Conservation (phyloP, 805 yeast genomes). For the Torulaspora franciscae region DNA sequence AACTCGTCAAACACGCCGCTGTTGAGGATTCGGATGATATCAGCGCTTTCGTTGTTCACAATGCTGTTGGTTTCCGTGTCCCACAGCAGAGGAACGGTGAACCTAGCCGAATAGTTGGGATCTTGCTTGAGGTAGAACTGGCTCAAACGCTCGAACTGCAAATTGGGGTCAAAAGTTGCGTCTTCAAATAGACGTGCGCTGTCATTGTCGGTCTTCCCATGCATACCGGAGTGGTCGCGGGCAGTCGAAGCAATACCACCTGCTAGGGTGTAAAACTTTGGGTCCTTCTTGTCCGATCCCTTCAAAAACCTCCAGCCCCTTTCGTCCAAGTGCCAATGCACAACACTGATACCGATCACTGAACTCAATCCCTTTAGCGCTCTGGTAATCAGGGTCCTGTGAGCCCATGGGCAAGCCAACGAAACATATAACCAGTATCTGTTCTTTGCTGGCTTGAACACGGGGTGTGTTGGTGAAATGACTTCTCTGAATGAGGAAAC, state of each 20-base stretch:
- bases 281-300: slow-evolving; percentile 12
- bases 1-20: slow-evolving; percentile 62
- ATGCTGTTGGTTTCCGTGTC: slow-evolving; percentile 77
- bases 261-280: slow-evolving; percentile 11
- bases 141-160: slow-evolving; percentile 55
- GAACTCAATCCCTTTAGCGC: slow-evolving; percentile 64
- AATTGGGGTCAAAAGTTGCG: slow-evolving; percentile 54
- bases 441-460: slow-evolving; percentile 66
- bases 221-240: slow-evolving; percentile 10
- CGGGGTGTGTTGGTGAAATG: slow-evolving; percentile 56
- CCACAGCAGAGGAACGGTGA: slow-evolving; percentile 92
- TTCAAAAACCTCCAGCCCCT: slow-evolving; percentile 78
- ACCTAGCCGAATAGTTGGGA: slow-evolving; percentile 73
- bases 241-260: slow-evolving; percentile 21
- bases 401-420: slow-evolving; percentile 94
- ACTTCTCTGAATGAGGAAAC: slow-evolving; percentile 57
- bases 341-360: slow-evolving; percentile 65
- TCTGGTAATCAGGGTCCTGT: slow-evolving; percentile 71
- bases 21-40: slow-evolving; percentile 79
- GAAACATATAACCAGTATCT: slow-evolving; percentile 88
- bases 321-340: slow-evolving; percentile 84
- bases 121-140: slow-evolving; percentile 73
- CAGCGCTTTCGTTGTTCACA: slow-evolving; percentile 88
- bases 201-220: slow-evolving; percentile 19
- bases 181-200: slow-evolving; percentile 26